Percentiles rank a stretch among this genome's conserved stretches.
phyloP scores from a whole-genome alignment of 2,329 filamentous ascomycete genomes.

The Stagonosporopsis vannaccii region DNA sequence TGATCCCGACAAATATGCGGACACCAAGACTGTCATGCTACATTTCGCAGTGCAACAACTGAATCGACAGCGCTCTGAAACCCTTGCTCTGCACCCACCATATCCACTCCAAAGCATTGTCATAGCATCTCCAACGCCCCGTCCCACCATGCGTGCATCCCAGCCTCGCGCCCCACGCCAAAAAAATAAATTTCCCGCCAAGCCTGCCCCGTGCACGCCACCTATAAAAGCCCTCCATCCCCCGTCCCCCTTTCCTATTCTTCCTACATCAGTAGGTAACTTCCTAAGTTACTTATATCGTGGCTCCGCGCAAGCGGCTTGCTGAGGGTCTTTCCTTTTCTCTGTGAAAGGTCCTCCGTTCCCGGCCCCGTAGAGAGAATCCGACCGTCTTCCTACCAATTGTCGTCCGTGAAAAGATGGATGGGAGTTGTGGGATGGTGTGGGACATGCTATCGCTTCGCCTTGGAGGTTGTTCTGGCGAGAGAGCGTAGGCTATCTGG shows the following conservation, averaged over 20 bases:
- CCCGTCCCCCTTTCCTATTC: slow-evolving; percentile 33
- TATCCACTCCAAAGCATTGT: too few species aligned
- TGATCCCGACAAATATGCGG: too few species aligned
- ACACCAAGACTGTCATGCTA: too few species aligned
- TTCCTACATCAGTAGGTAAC: slow-evolving; percentile 47
- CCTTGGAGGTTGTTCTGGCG: too few species aligned
- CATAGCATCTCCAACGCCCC: too few species aligned
- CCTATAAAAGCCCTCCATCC: slow-evolving; percentile 30
- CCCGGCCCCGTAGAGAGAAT: slow-evolving; percentile 52
- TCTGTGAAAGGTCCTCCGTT: slow-evolving; percentile 53
- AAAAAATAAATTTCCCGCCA: slow-evolving; percentile 6
- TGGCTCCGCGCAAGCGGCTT: slow-evolving; percentile 52
- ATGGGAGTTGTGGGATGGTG: slow-evolving; percentile 53
- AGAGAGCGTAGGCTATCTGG: not conserved
- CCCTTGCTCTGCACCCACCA: not conserved
- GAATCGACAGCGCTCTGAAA: too few species aligned
- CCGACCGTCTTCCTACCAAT: slow-evolving; percentile 51
- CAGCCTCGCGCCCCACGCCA: not conserved
- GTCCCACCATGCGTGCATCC: not conserved
- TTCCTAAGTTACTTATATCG: slow-evolving; percentile 41
- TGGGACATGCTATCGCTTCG: slow-evolving; percentile 45
- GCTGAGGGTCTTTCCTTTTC: slow-evolving; percentile 50
- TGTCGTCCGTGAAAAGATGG: slow-evolving; percentile 52
- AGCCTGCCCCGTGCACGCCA: not conserved
- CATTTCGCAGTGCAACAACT: too few species aligned